Conservation (phyloP, 2,329 filamentous ascomycete species). For the Colletotrichum cereale region DNA sequence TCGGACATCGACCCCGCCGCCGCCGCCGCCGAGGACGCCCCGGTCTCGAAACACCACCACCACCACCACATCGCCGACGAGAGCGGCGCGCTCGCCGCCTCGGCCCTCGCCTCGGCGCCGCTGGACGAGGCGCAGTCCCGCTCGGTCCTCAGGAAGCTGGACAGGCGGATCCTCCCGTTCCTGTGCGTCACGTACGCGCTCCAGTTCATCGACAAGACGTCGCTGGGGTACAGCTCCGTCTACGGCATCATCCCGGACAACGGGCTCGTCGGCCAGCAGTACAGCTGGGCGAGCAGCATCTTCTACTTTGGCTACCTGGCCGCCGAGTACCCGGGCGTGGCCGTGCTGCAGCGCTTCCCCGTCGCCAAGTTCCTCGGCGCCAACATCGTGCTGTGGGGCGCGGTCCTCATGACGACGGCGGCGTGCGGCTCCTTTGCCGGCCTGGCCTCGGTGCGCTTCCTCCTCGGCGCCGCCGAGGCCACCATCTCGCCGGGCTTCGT, state of each 20-base stretch:
- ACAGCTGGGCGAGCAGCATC: constrained; percentile 49
- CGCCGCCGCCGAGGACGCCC: constrained; percentile 17
- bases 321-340: constrained; percentile 49
- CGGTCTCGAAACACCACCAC: constrained; percentile 32
- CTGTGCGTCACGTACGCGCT: constrained; percentile 49
- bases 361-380: constrained; percentile 47
- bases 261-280: constrained; percentile 46
- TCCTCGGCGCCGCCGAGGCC: constrained; percentile 53
- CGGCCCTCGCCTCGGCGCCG: constrained; percentile 21
- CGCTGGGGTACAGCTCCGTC: constrained; percentile 46
- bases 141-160: constrained; percentile 18
- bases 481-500: constrained; percentile 52
- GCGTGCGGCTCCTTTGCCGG: constrained; percentile 50
- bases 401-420: constrained; percentile 49
- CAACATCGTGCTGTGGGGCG: constrained; percentile 49
- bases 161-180: constrained; percentile 32
- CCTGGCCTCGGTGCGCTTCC: constrained; percentile 52
- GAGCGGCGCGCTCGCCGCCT: constrained; percentile 28
- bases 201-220: constrained; percentile 48
- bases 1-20: constrained; percentile 16
- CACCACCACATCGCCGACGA: constrained; percentile 37
- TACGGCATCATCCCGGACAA: constrained; percentile 49
- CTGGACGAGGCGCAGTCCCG: constrained; percentile 25
- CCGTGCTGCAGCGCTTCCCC: constrained; percentile 47
- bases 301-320: constrained; percentile 51